Conservation (phyloP, 495 filamentous ascomycete genomes). For the Rostrohypoxylon terebratum region DNA sequence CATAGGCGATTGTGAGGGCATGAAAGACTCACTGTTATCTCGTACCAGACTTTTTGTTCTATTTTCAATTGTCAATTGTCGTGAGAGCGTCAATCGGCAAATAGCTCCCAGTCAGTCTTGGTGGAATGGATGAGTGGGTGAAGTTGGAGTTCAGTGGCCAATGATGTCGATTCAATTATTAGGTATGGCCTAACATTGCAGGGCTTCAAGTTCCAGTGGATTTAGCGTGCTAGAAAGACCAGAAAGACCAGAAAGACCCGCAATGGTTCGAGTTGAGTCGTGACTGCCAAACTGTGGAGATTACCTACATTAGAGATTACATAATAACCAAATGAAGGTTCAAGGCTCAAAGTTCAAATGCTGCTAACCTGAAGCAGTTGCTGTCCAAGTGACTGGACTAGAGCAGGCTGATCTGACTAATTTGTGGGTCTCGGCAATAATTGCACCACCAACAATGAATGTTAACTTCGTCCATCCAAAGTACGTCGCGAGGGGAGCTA, state of each 20-base stretch:
- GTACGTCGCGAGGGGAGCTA: slow-evolving; percentile 6
- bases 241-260: background rate
- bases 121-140: slow-evolving; percentile 12
- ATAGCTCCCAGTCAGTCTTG: background rate
- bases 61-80: slow-evolving; percentile 23
- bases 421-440: slow-evolving; percentile 14
- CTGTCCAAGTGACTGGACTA: background rate
- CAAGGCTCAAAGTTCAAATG: background rate
- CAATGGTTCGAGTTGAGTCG: background rate
- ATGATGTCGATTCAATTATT: slow-evolving; percentile 26
- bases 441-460: slow-evolving; percentile 27
- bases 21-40: slow-evolving; percentile 16
- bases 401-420: slow-evolving; percentile 31
- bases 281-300: background rate
- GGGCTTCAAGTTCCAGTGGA: background rate
- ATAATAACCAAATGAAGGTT: slow-evolving; percentile 9
- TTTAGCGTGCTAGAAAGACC: background rate
- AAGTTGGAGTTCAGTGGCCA: slow-evolving; percentile 24
- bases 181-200: slow-evolving; percentile 19
- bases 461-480: slow-evolving; percentile 16
- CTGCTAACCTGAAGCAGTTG: background rate
- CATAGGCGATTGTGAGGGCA: background rate
- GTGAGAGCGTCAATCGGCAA: slow-evolving; percentile 20
- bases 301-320: too few species aligned
- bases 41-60: background rate